Percentiles rank a stretch among this genome's conserved stretches.
Evolutionary conservation across 148 eudicot species (phyloP).

Genomic region (Polygonum maritimum): DNA sequence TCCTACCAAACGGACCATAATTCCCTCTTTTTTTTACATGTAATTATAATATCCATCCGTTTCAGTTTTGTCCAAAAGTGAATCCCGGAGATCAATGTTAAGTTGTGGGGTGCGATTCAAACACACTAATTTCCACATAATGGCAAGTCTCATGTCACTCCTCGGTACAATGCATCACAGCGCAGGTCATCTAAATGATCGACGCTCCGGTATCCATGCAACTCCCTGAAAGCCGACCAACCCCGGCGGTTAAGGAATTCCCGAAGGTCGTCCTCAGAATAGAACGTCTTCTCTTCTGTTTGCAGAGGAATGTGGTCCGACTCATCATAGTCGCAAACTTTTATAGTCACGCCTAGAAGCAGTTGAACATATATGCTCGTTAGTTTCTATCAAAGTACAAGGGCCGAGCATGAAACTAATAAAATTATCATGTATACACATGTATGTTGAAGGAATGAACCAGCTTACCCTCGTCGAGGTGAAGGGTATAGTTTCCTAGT

Average conservation of each 20-base stretch:
- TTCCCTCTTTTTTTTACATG: too few species aligned
- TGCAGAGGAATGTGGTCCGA: constrained; percentile 44
- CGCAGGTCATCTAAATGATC: constrained; percentile 69
- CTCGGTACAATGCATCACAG: constrained; percentile 63
- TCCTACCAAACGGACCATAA: too few species aligned
- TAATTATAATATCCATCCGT: too few species aligned
- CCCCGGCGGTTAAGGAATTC: constrained; percentile 77
- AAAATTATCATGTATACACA: too few species aligned
- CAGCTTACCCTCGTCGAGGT: constrained; percentile 69
- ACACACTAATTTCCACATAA: neutral
- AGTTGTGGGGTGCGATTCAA: too few species aligned
- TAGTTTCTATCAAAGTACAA: neutral
- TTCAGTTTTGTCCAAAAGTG: too few species aligned
- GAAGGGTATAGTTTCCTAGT: constrained; percentile 59
- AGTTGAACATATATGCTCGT: neutral
- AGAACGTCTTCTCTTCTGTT: constrained; percentile 72
- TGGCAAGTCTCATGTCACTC: constrained; percentile 28
- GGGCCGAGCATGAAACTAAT: neutral
- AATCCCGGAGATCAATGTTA: too few species aligned
- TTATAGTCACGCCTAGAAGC: constrained; percentile 56
- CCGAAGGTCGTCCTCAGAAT: constrained; percentile 67
- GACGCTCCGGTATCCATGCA: constrained; percentile 42
- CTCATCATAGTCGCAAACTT: constrained; percentile 59
- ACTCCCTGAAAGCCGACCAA: constrained; percentile 56
- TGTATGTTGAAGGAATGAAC: neutral